Base-by-base conservation (phyloP, 1,284 basidiomycete species). In the Athelia sp. region DNA sequence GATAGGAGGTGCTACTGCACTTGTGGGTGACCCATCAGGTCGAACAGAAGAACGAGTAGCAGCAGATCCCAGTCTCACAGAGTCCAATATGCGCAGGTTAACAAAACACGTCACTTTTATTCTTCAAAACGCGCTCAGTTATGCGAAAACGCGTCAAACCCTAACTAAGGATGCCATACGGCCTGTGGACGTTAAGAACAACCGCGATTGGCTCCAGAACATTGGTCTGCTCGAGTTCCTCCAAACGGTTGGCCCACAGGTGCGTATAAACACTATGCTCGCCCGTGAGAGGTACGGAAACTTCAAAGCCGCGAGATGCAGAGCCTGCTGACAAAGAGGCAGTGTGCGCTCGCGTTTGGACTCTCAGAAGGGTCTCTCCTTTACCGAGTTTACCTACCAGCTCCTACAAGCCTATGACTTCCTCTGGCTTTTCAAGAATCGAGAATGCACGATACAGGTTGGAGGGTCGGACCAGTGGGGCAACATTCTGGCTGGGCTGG, bases 401-500 rank as follows among this genome's bases (percentile, higher is more conserved):
- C 83, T 99, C 21, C 76, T 99, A 11, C 97, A 99, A 71, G 97
- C 93, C 2, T 91, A 93, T 67, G 97, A 99, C 68, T 99, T 98
- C 68, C 79, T 86, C 54, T 73, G 86, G 53, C 77, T 99, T 2
- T 76, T 95, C 68, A 72, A 74, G 54, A 65, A 75, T 23, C 73
- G 81, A 46, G 72, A 71, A 0, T 98, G 96, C 66, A 83, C 83
- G 1, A 78, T 98, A 42, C 97, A 99, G 67, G 70, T 99, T 38
- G 97, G 97, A 44, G 97, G 97, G 3, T 93, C 90, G 0, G 97
- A 99, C 66, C 97, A 99, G 66, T 95, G 95, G 86, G 96, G 96
- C n/a, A 98, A 98, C 65, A 98, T 98, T 54, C 72, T 93, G 18
- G 90, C 92, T 8, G 95, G 95, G 3, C 78, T 96, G 29, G 93